Conservation (phyloP, 2,329 filamentous ascomycete species). For the Stachybotrys echinatus region DNA sequence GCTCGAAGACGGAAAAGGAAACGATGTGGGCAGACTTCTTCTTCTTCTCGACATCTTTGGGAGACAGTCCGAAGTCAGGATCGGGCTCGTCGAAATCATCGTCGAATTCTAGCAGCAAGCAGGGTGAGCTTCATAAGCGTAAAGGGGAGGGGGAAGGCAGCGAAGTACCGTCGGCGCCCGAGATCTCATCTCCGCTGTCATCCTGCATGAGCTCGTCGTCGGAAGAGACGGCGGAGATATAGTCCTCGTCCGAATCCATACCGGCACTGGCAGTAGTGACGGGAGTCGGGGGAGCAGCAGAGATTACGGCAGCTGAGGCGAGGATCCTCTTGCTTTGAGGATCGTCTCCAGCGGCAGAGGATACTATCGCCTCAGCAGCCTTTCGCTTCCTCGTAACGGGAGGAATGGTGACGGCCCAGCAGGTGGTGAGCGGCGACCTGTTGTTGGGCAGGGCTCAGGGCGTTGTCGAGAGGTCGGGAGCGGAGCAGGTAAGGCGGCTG, state of each 20-base stretch:
- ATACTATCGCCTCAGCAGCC: slow-evolving; percentile 60
- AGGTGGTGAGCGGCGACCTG: neutral
- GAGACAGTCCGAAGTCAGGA: slow-evolving; percentile 43
- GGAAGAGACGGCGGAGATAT: slow-evolving; percentile 76
- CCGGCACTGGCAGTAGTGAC: slow-evolving; percentile 48
- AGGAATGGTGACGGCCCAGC: slow-evolving; percentile 48
- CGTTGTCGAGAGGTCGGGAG: neutral
- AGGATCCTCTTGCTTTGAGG: slow-evolving; percentile 49
- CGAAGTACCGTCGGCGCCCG: slow-evolving; percentile 43
- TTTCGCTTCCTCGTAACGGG: slow-evolving; percentile 56
- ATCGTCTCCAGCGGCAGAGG: slow-evolving; percentile 36
- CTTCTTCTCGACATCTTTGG: slow-evolving; percentile 63
- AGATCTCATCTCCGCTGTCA: slow-evolving; percentile 69
- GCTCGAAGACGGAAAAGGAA: slow-evolving; percentile 75
- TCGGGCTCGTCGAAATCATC: slow-evolving; percentile 53
- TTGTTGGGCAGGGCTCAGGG: neutral
- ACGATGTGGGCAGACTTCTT: slow-evolving; percentile 76
- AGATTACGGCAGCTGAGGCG: slow-evolving; percentile 43
- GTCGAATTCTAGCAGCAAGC: slow-evolving; percentile 43
- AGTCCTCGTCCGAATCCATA: slow-evolving; percentile 97
- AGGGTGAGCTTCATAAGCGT: slow-evolving; percentile 2
- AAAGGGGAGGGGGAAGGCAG: neutral
- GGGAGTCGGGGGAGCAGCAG: slow-evolving; percentile 51
- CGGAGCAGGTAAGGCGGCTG: neutral
- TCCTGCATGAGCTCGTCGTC: slow-evolving; percentile 70